These are phyloP conservation scores for Terfezia claveryi DNA, from an alignment of 495 filamentous ascomycete species.

Conservation along the genomic window DNA sequence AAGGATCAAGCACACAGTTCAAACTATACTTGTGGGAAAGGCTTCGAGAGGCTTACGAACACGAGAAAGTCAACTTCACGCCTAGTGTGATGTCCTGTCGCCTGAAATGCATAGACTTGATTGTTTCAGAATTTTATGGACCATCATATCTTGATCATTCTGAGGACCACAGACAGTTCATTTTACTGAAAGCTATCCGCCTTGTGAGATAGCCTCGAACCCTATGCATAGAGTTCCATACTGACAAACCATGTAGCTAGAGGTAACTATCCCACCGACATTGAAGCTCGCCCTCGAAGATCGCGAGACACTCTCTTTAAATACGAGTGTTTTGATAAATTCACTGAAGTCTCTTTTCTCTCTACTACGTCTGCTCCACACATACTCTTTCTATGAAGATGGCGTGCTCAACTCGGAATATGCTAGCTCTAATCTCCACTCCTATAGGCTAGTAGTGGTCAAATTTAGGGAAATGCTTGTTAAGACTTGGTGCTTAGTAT, in stretches of 20 bases:
- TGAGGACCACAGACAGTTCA: slow-evolving; percentile 37
- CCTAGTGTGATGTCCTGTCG: slow-evolving; percentile 75
- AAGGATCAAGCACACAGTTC: slow-evolving; percentile 55
- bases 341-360: slow-evolving; percentile 10
- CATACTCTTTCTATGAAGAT: slow-evolving; percentile 61
- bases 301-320: slow-evolving; percentile 48
- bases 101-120: slow-evolving; percentile 59
- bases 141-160: slow-evolving; percentile 37
- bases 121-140: slow-evolving; percentile 49
- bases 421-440: slow-evolving; percentile 15
- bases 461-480: slow-evolving; percentile 79
- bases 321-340: slow-evolving; percentile 39
- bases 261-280: slow-evolving; percentile 47
- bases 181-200: slow-evolving; percentile 37
- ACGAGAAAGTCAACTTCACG: slow-evolving; percentile 41
- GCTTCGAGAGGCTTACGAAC: slow-evolving; percentile 65
- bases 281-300: slow-evolving; percentile 43
- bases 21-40: slow-evolving; percentile 71
- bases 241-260: slow-evolving; percentile 40
- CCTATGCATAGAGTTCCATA: neutral
- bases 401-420: slow-evolving; percentile 50
- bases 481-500: slow-evolving; percentile 61
- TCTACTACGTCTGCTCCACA: slow-evolving; percentile 41
- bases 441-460: slow-evolving; percentile 31
- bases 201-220: neutral